Evolutionary conservation across 768 basidiomycete genomes (phyloP).

Genomic region (Boletus subcaerulescens): DNA sequence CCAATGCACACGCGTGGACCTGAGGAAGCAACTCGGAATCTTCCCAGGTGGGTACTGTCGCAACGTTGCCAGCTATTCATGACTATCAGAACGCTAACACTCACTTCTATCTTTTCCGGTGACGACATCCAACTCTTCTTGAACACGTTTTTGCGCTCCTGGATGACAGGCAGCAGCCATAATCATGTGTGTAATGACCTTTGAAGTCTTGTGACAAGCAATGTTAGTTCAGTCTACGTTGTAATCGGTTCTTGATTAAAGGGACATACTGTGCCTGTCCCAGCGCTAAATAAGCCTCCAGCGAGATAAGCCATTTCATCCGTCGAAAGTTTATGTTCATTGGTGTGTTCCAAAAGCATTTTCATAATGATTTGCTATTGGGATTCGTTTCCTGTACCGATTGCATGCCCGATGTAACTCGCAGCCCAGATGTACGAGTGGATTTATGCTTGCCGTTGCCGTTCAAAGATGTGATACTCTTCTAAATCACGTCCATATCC

Average conservation of each 20-base stretch:
- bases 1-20: conserved; percentile 35
- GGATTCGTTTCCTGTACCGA: conserved; percentile 6
- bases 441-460: conserved; percentile 30
- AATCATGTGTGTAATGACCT: conserved; percentile 48
- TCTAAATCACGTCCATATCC: conserved; percentile 53
- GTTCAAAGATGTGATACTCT: conserved; percentile 49
- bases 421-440: no score
- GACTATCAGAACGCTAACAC: not conserved
- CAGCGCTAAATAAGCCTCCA: conserved; percentile 58
- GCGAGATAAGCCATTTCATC: conserved; percentile 58
- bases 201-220: conserved; percentile 35
- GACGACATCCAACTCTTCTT: conserved; percentile 51
- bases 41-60: conserved; percentile 34
- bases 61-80: not conserved
- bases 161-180: conserved; percentile 55
- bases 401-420: not conserved
- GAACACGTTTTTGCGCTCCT: conserved; percentile 46
- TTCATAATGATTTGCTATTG: conserved; percentile 37
- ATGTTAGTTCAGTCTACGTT: not conserved
- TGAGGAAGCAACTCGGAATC: conserved; percentile 34
- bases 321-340: conserved; percentile 44
- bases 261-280: conserved; percentile 45
- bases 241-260: not conserved
- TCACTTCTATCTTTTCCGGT: conserved; percentile 39
- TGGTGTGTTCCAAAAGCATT: conserved; percentile 48